Percentiles rank a stretch among this genome's conserved stretches.
These are phyloP conservation scores for Arthrobotrys megalospora DNA, from an alignment of 2,329 filamentous ascomycete species.

Conservation along the genomic window DNA sequence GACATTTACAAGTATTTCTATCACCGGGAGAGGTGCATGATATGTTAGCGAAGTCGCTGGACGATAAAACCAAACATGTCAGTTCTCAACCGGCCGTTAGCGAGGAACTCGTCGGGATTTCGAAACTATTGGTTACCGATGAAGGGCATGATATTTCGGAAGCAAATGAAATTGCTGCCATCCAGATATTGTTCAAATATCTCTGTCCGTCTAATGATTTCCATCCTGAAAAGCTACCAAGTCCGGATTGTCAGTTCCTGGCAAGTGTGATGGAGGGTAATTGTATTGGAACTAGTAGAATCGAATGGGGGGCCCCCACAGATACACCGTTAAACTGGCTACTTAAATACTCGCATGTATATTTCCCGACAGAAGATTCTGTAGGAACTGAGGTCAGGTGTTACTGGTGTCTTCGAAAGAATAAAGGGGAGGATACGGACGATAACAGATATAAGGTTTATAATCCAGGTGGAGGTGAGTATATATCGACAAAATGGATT, in stretches of 20 bases:
- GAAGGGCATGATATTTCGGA: not conserved
- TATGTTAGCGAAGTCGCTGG: not conserved
- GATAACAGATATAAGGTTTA: not conserved
- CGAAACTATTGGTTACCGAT: not conserved
- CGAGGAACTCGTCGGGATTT: not conserved
- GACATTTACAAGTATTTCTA: not conserved
- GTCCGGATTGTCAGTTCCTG: not conserved
- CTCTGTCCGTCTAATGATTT: not conserved
- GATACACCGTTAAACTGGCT: no score
- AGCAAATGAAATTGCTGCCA: not conserved
- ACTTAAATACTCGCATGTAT: no score
- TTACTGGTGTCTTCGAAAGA: constrained; percentile 5
- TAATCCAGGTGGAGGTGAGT: not conserved
- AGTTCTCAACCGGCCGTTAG: not conserved
- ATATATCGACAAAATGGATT: not conserved
- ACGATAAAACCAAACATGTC: no score
- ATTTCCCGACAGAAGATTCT: no score
- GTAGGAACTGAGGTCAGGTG: not conserved
- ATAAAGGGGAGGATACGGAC: not conserved
- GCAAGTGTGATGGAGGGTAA: no score
- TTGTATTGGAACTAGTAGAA: no score
- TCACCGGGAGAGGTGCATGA: not conserved
- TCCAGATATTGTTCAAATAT: not conserved
- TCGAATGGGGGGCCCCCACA: no score
- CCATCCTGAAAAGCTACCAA: not conserved